Evolutionary conservation across 2,329 filamentous ascomycete genomes (phyloP).

Genomic region (Paracoccidioides lutzii): DNA sequence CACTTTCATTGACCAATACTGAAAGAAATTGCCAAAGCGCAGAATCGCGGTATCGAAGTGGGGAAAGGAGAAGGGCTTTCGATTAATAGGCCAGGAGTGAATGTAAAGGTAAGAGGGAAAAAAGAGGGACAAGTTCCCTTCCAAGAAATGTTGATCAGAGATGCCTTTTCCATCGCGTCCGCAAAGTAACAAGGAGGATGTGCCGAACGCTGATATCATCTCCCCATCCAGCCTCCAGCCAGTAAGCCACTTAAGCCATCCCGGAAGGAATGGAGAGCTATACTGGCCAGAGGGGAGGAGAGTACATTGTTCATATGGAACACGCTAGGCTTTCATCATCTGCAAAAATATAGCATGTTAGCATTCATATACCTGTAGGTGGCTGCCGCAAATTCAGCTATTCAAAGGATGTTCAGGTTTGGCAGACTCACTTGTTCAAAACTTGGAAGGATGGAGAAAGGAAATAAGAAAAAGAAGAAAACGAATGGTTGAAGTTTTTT

Average conservation of each 20-base stretch:
- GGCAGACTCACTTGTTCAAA: slow-evolving; percentile 74
- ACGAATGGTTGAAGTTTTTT: slow-evolving; percentile 16
- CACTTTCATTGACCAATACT: too few species aligned
- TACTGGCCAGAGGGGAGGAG: slow-evolving; percentile 50
- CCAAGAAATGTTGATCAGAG: slow-evolving; percentile 66
- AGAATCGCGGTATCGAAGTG: neutral
- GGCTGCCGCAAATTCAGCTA: neutral
- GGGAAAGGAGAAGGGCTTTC: neutral
- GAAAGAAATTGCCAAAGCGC: neutral
- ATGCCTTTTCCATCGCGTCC: slow-evolving; percentile 86
- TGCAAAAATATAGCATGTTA: slow-evolving; percentile 30
- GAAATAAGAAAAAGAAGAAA: slow-evolving; percentile 30
- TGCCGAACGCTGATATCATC: slow-evolving; percentile 99
- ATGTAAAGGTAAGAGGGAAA: neutral
- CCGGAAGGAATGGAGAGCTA: slow-evolving; percentile 63
- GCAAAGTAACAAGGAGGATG: slow-evolving; percentile 94
- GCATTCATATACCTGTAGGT: slow-evolving; percentile 20
- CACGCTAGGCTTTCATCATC: slow-evolving; percentile 99
- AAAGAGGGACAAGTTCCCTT: slow-evolving; percentile 22
- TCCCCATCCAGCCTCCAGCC: slow-evolving; percentile 51
- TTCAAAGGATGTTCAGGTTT: neutral
- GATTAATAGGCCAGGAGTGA: neutral
- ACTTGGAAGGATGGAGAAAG: slow-evolving; percentile 92
- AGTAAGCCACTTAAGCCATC: slow-evolving; percentile 77
- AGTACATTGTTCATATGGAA: slow-evolving; percentile 65